These are phyloP conservation scores for Hymenoscyphus albidus DNA, from an alignment of 2,329 filamentous ascomycete genomes.

Conservation along the genomic window DNA sequence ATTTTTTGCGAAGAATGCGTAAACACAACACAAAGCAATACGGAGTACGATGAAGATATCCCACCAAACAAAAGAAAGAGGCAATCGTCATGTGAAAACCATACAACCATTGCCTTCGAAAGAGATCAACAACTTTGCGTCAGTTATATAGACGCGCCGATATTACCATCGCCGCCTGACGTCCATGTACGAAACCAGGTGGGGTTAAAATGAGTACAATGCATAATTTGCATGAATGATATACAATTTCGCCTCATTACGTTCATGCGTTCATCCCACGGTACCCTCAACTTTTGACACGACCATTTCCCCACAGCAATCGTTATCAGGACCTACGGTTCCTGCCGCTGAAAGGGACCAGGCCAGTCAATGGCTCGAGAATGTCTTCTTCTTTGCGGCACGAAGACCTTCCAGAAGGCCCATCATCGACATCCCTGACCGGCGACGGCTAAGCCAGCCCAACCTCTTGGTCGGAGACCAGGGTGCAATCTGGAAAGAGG, in stretches of 20 bases:
- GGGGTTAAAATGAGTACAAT: neutral
- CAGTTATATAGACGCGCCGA: slow-evolving; percentile 7
- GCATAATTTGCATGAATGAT: neutral
- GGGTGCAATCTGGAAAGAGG: slow-evolving; percentile 12
- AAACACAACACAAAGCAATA: neutral
- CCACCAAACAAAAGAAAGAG: neutral
- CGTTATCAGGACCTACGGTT: slow-evolving; percentile 21
- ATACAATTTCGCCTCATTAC: slow-evolving; percentile 17
- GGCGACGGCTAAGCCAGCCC: slow-evolving; percentile 12
- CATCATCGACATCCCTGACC: slow-evolving; percentile 23
- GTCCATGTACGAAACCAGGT: neutral
- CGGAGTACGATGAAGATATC: neutral
- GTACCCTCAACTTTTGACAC: neutral
- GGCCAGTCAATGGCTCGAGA: neutral
- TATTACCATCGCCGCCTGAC: neutral
- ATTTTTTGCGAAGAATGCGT: neutral
- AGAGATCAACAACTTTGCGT: slow-evolving; percentile 2
- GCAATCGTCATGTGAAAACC: neutral
- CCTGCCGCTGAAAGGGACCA: slow-evolving; percentile 17
- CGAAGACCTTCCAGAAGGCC: slow-evolving; percentile 34
- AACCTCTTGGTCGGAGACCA: slow-evolving; percentile 11
- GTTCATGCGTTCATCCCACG: slow-evolving; percentile 18
- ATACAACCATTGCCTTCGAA: neutral
- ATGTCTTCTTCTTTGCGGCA: slow-evolving; percentile 22
- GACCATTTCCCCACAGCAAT: slow-evolving; percentile 5